Conservation (phyloP, 495 filamentous ascomycete species). For the Aspergillus homomorphus region DNA sequence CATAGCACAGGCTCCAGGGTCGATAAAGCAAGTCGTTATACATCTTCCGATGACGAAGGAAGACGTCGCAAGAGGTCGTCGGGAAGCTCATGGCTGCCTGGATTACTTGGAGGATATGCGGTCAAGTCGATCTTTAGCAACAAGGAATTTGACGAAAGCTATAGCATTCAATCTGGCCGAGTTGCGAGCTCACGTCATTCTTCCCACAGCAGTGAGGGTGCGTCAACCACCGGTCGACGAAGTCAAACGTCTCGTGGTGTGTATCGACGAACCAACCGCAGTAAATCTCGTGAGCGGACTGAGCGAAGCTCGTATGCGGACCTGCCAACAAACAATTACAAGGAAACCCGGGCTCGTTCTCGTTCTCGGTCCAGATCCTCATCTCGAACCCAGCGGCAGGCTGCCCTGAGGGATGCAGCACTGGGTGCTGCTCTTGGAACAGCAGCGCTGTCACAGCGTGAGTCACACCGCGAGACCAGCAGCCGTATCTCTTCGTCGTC, state of each 20-base stretch:
- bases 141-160: slow-evolving; percentile 58
- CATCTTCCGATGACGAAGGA: slow-evolving; percentile 52
- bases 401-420: slow-evolving; percentile 40
- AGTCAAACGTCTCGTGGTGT: slow-evolving; percentile 48
- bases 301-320: slow-evolving; percentile 24
- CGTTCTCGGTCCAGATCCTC: slow-evolving; percentile 48
- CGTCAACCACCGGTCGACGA: slow-evolving; percentile 35
- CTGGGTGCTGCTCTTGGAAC: slow-evolving; percentile 48
- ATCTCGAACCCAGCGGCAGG: slow-evolving; percentile 36
- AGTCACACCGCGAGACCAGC: slow-evolving; percentile 24
- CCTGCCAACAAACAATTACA: slow-evolving; percentile 4
- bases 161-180: slow-evolving; percentile 52
- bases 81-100: slow-evolving; percentile 51
- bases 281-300: slow-evolving; percentile 31
- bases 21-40: slow-evolving; percentile 57
- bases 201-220: slow-evolving; percentile 35
- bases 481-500: slow-evolving; percentile 34
- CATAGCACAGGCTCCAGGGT: slow-evolving; percentile 47
- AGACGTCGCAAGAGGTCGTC: slow-evolving; percentile 42
- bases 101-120: slow-evolving; percentile 53
- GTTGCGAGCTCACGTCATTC: slow-evolving; percentile 20
- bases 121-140: slow-evolving; percentile 52
- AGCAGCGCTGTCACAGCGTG: slow-evolving; percentile 33
- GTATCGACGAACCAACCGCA: slow-evolving; percentile 32
- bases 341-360: slow-evolving; percentile 20